Percentiles rank a stretch among this genome's conserved stretches.
phyloP scores from a whole-genome alignment of 208 protist genomes.

The Naegleria fowleri region DNA sequence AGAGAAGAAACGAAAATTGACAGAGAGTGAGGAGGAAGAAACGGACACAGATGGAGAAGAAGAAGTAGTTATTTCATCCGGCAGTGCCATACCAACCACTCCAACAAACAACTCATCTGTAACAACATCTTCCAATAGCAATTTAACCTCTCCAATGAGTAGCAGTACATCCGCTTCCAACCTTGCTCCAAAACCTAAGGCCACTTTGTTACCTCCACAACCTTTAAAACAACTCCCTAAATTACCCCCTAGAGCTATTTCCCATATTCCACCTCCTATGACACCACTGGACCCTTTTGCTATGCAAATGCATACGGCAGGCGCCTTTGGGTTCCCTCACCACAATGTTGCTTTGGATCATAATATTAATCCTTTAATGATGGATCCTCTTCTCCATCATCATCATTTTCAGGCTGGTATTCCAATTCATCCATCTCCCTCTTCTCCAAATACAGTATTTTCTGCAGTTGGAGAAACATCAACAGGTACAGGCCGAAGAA shows the following conservation, averaged over 20 bases:
- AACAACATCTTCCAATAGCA: background rate
- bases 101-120: background rate
- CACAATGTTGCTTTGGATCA: background rate
- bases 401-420: background rate
- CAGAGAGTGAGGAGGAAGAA: background rate
- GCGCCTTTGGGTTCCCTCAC: background rate
- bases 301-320: background rate
- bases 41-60: background rate
- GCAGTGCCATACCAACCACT: background rate
- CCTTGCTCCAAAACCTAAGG: background rate
- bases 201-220: background rate
- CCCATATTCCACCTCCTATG: background rate
- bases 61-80: background rate
- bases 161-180: background rate
- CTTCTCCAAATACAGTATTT: background rate
- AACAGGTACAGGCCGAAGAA: background rate
- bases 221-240: background rate
- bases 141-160: background rate
- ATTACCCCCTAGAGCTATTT: background rate
- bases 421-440: background rate
- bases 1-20: background rate
- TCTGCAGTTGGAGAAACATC: background rate
- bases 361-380: background rate
- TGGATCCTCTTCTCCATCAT: background rate
- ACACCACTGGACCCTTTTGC: background rate